Evolutionary conservation across 2,329 filamentous ascomycete species (phyloP).

Genomic region (Zymoseptoria passerinii): DNA sequence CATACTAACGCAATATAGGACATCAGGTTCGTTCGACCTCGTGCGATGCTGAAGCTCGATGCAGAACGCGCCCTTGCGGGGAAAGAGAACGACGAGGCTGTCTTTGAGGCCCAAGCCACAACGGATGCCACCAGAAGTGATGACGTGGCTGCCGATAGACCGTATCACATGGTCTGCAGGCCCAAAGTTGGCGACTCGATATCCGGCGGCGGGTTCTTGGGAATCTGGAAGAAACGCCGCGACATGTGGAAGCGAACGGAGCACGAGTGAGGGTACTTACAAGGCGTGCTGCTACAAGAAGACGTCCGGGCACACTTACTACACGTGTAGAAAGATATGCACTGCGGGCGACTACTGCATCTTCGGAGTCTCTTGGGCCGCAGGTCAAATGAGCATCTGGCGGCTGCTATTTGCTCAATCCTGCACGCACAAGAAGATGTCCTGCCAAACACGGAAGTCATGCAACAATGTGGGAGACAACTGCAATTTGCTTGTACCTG

Average conservation of each 20-base stretch:
- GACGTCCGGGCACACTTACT: too few species aligned
- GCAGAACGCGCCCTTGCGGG: neutral
- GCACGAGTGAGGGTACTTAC: neutral
- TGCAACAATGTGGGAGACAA: too few species aligned
- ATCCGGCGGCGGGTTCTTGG: constrained; percentile 33
- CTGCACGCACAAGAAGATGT: too few species aligned
- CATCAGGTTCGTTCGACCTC: constrained; percentile 44
- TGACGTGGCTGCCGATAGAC: neutral
- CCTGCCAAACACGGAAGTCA: too few species aligned
- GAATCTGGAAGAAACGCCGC: constrained; percentile 30
- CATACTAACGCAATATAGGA: constrained; percentile 31
- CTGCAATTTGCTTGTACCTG: too few species aligned
- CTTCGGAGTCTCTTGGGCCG: too few species aligned
- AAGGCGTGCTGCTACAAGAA: neutral
- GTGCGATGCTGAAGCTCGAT: constrained; percentile 20
- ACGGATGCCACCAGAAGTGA: constrained; percentile 1
- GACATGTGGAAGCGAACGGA: constrained; percentile 4
- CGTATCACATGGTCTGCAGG: constrained; percentile 28
- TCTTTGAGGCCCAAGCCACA: neutral
- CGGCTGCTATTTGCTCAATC: too few species aligned
- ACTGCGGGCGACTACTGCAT: too few species aligned
- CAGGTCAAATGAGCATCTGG: too few species aligned
- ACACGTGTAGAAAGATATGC: too few species aligned
- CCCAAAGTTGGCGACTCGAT: constrained; percentile 34
- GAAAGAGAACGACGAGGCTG: constrained; percentile 2